These are phyloP conservation scores for Mycena crocata DNA, from an alignment of 768 basidiomycete species.

Conservation along the genomic window DNA sequence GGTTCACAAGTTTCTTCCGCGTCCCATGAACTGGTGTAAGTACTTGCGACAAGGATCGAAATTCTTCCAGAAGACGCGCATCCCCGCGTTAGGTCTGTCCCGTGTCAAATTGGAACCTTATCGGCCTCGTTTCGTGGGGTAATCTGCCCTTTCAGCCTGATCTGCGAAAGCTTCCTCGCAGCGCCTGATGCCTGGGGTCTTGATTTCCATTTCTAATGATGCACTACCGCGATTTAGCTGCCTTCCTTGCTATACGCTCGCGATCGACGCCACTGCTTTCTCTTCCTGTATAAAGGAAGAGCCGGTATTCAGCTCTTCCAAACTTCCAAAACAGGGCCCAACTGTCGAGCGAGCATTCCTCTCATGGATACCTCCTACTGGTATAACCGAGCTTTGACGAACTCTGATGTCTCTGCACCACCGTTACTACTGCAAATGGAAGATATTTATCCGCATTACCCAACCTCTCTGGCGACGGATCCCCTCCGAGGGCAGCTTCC, in stretches of 20 bases:
- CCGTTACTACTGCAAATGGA: neutral
- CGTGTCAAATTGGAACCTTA: no score
- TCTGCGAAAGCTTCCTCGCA: no score
- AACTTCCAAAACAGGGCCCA: neutral
- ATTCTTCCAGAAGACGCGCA: no score
- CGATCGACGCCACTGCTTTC: constrained; percentile 2
- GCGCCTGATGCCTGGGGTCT: no score
- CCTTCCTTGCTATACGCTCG: neutral
- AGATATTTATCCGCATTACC: neutral
- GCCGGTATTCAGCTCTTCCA: neutral
- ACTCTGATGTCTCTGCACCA: neutral
- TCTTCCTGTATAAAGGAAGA: neutral
- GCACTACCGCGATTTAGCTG: constrained; percentile 5
- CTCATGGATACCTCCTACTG: neutral
- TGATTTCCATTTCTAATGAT: neutral
- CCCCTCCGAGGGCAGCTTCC: no score
- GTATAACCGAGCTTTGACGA: neutral
- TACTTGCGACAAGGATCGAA: no score
- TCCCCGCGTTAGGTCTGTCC: no score
- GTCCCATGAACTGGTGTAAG: no score
- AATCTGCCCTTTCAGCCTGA: no score
- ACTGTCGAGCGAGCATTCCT: neutral
- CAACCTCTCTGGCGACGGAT: neutral
- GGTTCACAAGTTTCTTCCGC: no score
- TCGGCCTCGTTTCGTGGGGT: no score